Evolutionary conservation across 106 monocot species (phyloP), one percentile per base, ranked within the genome.

Genomic region (Platanthera guangdongensis): DNA sequence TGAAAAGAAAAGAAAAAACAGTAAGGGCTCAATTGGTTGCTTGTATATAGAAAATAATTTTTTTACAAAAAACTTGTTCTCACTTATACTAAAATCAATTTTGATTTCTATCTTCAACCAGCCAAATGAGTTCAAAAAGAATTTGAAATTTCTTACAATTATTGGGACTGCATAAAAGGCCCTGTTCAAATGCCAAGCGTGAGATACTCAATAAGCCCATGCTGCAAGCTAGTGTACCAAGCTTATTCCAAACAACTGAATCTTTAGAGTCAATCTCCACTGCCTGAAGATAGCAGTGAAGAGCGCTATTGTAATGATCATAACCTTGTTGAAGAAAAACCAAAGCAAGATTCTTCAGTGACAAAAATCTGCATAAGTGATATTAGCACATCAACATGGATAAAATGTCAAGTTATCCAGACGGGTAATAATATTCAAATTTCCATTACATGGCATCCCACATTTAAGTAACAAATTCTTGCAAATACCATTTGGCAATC

Each of bases 111-210:
- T 3, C 39, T 3, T 39, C 39, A 72, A 49, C 13, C 48, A 18
- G 50, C n/a, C 48, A 15, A 50, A 47, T 39, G 39, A 39, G 39
- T 39, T 39, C 39, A 39, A 39, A 57, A 7, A 50, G 5, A 63
- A 14, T 16, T 75, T 75, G 65, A 9, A 70, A 78, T 15, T 60
- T 46, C 88, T 84, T 86, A 92, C 91, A 99, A 74, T 99, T 99
- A 57, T 89, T 99, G 55, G 94, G 97, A 79, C 94, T 99, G 72
- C 94, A 94, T 18, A 85, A 32, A 81, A 99, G 94, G 45, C 97
- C 97, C 80, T 99, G 94, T 79, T 99, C 97, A 83, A 99, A 99
- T 68, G 97, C 94, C 97, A 94, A 99, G 48, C 97, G 80, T 51
- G 94, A 89, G 47, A 86, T 92, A 82, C 91, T 91, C 68, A 92